Base-by-base conservation (phyloP, 1,284 basidiomycete genomes). In the Leccinum variabile region DNA sequence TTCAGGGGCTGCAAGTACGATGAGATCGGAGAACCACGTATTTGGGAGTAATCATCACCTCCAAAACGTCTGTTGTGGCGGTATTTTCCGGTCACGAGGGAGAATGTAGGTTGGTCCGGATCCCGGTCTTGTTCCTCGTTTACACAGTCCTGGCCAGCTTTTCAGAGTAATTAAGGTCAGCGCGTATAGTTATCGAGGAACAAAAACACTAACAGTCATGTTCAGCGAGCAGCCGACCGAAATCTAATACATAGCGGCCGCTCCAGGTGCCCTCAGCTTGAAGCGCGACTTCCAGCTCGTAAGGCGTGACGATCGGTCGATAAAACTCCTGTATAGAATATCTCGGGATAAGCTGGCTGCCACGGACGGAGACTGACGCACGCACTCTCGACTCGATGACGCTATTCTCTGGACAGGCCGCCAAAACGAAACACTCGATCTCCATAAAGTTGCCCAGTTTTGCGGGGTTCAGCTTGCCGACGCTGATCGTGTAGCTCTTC, bases 361-460 rank as follows among this genome's bases (percentile, higher is more conserved):
- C 28, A 57, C 6, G 16, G 25, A 13, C 44, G 14, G 54, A 68
- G 16, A 18, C 28, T 25, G 49, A 56, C n/a, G 14, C 13, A 62
- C 67, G 5, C 53, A 89, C 91, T 79, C 91, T 93, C 0, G 90
- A 83, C 56, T 97, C 94, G 16, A 97, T 85, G 44, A 98, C 75
- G 57, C 92, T 94, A 69, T 97, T 97, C 74, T 99, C 97, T 0
- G 91, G 90, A 76, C 97, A 99, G 1, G 96, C 96, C 1, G 98
- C 90, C 62, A 98, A 82, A 5, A 99, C 90, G 70, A 96, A 99
- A 70, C 95, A 96, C 72, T 98, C 97, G 57, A 99, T 90, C 75
- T 98, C 96, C 70, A 94, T 85, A 75, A 98, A 98, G 74, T 99
- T 99, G 11, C 91, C 97, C 37, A 99, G 81, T 72, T 99, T 99